phyloP scores from a whole-genome alignment of 2,329 filamentous ascomycete genomes.

The Colletotrichum salicis region DNA sequence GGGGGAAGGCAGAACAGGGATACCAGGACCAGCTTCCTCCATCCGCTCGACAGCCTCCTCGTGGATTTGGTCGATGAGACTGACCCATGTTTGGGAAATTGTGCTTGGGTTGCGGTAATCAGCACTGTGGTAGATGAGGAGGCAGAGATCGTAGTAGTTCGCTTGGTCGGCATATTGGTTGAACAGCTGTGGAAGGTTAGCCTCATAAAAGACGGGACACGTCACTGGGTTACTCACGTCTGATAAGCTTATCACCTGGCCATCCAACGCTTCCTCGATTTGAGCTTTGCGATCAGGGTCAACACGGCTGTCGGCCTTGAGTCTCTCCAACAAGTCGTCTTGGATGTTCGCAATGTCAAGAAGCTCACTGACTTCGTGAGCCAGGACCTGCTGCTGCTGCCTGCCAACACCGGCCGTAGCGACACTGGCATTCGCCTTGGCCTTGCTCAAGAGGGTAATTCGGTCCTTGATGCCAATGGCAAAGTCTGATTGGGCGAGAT shows the following conservation, averaged over 20 bases:
- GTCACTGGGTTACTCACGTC: constrained; percentile 66
- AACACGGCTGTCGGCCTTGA: constrained; percentile 79
- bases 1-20: constrained; percentile 60
- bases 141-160: constrained; percentile 91
- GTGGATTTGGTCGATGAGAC: constrained; percentile 80
- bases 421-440: constrained; percentile 92
- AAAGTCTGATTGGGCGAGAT: constrained; percentile 87
- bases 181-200: constrained; percentile 73
- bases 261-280: constrained; percentile 76
- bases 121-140: constrained; percentile 90
- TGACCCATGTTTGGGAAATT: constrained; percentile 86
- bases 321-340: constrained; percentile 84
- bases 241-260: constrained; percentile 80
- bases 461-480: constrained; percentile 81
- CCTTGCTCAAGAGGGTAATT: constrained; percentile 88
- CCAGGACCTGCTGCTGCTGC: constrained; percentile 84
- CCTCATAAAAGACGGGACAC: background rate
- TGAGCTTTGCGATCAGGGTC: constrained; percentile 69
- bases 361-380: constrained; percentile 85
- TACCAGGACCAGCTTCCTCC: constrained; percentile 53
- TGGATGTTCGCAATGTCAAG: constrained; percentile 96
- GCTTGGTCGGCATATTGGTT: constrained; percentile 92
- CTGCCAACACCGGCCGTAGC: constrained; percentile 80
- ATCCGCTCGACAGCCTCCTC: constrained; percentile 59
- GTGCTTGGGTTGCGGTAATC: constrained; percentile 90